Percentiles rank a stretch among this genome's conserved stretches.
Evolutionary conservation across 2,329 filamentous ascomycete species (phyloP).

Genomic region (Penicillium polonicum): DNA sequence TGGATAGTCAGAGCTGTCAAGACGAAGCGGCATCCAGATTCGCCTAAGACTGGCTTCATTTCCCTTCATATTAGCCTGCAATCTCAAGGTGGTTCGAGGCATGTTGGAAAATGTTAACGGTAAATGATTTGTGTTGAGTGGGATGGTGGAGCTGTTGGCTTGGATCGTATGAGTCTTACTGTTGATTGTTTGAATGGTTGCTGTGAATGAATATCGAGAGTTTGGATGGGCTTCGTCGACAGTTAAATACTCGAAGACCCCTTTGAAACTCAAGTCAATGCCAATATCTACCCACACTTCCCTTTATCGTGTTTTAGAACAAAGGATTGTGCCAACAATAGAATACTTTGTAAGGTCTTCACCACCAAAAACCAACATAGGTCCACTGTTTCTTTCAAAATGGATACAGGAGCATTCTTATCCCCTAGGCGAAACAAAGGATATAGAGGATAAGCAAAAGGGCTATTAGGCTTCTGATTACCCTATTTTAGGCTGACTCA

Average conservation of each 20-base stretch:
- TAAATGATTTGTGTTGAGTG: background rate
- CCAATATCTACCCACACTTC: no score
- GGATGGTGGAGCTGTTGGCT: background rate
- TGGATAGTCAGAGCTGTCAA: background rate
- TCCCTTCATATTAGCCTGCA: background rate
- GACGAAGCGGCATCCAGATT: background rate
- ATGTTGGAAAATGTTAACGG: background rate
- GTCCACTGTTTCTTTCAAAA: background rate
- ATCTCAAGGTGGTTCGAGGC: background rate
- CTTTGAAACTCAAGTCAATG: background rate
- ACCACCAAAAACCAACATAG: background rate
- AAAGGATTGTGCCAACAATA: background rate
- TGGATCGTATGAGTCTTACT: background rate
- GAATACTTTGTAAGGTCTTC: background rate
- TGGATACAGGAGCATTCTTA: background rate
- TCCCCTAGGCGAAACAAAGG: background rate
- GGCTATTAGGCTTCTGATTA: background rate
- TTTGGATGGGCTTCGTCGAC: background rate
- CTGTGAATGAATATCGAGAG: background rate
- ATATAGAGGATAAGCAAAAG: background rate
- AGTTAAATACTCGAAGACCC: background rate
- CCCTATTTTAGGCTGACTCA: background rate
- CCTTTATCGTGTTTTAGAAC: background rate
- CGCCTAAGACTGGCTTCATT: rapidly evolving
- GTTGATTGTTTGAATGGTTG: background rate